Percentiles rank a stretch among this genome's conserved stretches.
Evolutionary conservation across 2,329 filamentous ascomycete species (phyloP).

Genomic region (Clarireedia sp.): DNA sequence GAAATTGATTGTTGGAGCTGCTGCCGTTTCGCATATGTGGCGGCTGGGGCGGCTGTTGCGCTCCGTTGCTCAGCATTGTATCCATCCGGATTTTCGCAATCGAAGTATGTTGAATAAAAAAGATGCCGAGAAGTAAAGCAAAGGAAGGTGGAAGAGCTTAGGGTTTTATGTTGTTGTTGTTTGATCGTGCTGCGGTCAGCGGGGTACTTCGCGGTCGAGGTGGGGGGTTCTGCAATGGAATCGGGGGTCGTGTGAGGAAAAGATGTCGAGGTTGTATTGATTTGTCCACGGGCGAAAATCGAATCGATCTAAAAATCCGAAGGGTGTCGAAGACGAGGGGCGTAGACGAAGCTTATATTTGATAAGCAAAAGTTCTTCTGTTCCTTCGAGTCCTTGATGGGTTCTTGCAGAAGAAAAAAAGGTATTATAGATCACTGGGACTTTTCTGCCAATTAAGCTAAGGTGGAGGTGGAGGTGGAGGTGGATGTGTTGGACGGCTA

Average conservation of each 20-base stretch:
- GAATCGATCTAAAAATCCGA: too few relatives aligned
- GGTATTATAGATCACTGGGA: background rate
- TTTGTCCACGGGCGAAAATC: too few relatives aligned
- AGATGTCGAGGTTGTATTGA: too few relatives aligned
- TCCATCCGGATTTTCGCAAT: background rate
- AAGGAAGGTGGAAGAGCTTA: background rate
- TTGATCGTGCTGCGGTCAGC: background rate
- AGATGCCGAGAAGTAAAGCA: background rate
- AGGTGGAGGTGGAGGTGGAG: background rate
- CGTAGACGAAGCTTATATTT: background rate
- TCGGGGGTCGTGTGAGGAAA: background rate
- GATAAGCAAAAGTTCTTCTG: background rate
- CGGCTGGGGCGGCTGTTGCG: constrained; percentile 7
- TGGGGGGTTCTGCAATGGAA: background rate
- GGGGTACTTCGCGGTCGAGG: background rate
- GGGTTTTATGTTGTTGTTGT: background rate
- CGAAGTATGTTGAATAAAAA: background rate
- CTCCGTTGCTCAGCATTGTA: constrained; percentile 7
- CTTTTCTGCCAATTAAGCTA: too few relatives aligned
- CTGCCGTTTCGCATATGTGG: constrained; percentile 9
- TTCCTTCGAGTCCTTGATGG: background rate
- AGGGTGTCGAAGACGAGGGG: background rate
- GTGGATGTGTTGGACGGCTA: background rate
- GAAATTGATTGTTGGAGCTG: constrained; percentile 6
- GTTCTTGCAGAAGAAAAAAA: background rate